Evolutionary conservation across 495 filamentous ascomycete species (phyloP).

Genomic region (Aspergillus baeticus): DNA sequence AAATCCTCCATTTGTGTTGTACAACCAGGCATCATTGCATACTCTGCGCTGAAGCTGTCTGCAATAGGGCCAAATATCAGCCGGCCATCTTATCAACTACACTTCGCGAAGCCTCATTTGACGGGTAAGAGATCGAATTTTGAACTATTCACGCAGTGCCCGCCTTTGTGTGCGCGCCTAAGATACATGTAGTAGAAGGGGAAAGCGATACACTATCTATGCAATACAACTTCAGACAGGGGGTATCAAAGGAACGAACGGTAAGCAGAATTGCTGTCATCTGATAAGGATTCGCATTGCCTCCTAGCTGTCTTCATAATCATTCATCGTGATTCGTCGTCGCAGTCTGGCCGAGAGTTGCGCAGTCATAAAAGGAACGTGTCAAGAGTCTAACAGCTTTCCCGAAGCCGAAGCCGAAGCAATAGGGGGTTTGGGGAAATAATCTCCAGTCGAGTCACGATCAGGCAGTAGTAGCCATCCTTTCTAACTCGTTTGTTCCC

Average conservation of each 20-base stretch:
- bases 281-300: slow-evolving; percentile 2
- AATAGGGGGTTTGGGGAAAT: neutral
- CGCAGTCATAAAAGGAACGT: neutral
- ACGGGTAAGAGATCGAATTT: neutral
- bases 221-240: slow-evolving; percentile 5
- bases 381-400: neutral
- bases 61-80: neutral
- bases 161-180: neutral
- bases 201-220: slow-evolving; percentile 10
- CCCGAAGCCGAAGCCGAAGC: no score
- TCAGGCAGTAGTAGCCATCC: neutral
- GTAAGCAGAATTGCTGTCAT: slow-evolving; percentile 10
- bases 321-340: slow-evolving; percentile 10
- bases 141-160: slow-evolving; percentile 3
- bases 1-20: neutral
- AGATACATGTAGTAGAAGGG: neutral
- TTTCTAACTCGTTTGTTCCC: neutral
- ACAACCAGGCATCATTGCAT: slow-evolving; percentile 7
- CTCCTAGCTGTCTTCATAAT: slow-evolving; percentile 13
- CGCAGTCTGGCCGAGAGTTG: slow-evolving; percentile 1
- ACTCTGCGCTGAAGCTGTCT: neutral
- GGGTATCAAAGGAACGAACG: slow-evolving; percentile 14
- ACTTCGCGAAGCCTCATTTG: neutral
- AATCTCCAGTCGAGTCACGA: no score
- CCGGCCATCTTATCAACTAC: neutral